These are phyloP conservation scores for Schizopora paradoxa DNA, from an alignment of 1,284 basidiomycete species.

Conservation along the genomic window DNA sequence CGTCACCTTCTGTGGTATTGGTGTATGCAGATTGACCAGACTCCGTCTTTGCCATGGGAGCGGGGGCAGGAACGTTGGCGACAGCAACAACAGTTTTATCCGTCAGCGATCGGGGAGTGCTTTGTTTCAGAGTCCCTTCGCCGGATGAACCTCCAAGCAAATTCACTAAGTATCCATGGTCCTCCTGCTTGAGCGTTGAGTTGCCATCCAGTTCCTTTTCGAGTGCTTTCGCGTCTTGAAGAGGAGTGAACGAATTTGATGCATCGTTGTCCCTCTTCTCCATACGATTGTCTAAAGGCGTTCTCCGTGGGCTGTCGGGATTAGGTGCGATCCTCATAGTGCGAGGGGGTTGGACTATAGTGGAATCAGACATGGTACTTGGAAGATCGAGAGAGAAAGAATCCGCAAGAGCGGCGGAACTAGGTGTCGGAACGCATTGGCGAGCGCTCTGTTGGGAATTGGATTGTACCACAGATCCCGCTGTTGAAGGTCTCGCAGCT, in stretches of 20 bases:
- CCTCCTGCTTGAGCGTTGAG: conserved; percentile 9
- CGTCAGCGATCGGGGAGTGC: background rate
- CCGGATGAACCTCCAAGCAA: conserved; percentile 2
- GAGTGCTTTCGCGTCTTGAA: conserved; percentile 11
- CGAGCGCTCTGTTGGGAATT: no score
- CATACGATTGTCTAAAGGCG: conserved; percentile 5
- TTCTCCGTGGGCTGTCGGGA: conserved; percentile 14
- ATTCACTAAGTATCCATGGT: conserved; percentile 6
- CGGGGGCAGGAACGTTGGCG: background rate
- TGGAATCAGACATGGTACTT: background rate
- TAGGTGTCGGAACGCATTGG: no score
- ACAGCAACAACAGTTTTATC: conserved; percentile 5
- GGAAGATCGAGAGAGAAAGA: background rate
- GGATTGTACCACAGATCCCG: conserved; percentile 5
- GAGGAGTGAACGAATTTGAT: conserved; percentile 7
- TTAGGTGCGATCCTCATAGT: conserved; percentile 2
- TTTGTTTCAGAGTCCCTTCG: conserved; percentile 12
- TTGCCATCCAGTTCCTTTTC: conserved; percentile 12
- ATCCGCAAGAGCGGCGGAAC: conserved; percentile 11
- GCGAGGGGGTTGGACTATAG: conserved; percentile 7
- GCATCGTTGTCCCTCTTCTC: background rate
- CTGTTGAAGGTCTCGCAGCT: conserved; percentile 8
- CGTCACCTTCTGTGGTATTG: conserved; percentile 12
- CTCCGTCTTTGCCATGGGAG: conserved; percentile 3
- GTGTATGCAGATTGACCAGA: background rate